Evolutionary conservation across 768 basidiomycete genomes (phyloP), one percentile per base, ranked within the genome.

Genomic region (Lactifluus volemus): DNA sequence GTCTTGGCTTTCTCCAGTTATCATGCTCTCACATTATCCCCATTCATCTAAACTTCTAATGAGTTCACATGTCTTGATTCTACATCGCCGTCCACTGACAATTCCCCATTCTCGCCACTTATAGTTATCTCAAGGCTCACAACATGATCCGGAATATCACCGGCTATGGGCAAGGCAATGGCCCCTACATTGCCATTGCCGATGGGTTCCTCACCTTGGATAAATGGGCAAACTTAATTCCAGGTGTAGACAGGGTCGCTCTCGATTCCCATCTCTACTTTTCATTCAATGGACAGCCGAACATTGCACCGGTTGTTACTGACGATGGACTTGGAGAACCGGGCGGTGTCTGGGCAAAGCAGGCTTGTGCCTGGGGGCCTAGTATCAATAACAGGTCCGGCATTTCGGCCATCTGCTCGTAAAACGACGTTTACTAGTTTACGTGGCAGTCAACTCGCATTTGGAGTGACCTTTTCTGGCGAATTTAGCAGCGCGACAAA

Each of bases 401-500:
- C 75, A 67, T 55, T 73, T 53, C 39, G 15, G 4, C 9, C 25
- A 25, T 57, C 29, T 57, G 25, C 8, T 3, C 25, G 21, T 19
- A 34, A 36, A 47, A 25, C 25, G 30, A 52, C 36, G 19, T 25
- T 48, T 61, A 44, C 42, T 17, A 14, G 17, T 32, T 61, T 25
- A 19, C 17, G 32, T 42, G 32, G 21, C 51, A 79, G 78, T 69
- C 80, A 71, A 69, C 72, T 67, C 60, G 70, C 73, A 8, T 89
- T 91, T 67, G 92, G 92, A 10, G 72, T 92, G 44, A 84, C 84
- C 14, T 69, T 86, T 29, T 84, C 83, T 0, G 92, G 89, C 47
- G 92, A 95, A 72, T 92, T 86, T 72, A 82, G 86, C 55, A 78
- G 78, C 2, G 85, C 83, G 10, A 78, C 76, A 66, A 89, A 86